Percentiles rank a stretch among this genome's conserved stretches.
Evolutionary conservation across 2,329 filamentous ascomycete species (phyloP).

Genomic region (Venturia aucupariae): DNA sequence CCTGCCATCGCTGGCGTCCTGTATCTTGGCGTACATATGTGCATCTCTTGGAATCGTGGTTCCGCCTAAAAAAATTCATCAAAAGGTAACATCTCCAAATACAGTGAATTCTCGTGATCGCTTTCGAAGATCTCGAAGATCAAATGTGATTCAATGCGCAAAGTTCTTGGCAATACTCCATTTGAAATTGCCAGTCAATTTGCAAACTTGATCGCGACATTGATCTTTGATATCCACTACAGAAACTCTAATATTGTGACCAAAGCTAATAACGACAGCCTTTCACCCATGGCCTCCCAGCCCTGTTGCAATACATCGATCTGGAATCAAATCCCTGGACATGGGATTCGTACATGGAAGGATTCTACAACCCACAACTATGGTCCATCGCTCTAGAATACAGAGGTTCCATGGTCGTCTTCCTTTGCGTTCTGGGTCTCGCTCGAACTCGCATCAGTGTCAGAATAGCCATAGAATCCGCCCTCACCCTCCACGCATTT

Average conservation of each 20-base stretch:
- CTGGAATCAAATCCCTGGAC: slow-evolving; percentile 7
- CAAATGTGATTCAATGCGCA: neutral
- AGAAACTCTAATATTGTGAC: neutral
- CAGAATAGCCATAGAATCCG: neutral
- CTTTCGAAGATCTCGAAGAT: neutral
- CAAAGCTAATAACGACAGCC: neutral
- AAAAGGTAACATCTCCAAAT: neutral
- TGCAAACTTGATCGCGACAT: no score
- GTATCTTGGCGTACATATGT: neutral
- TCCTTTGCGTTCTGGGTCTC: slow-evolving; percentile 43
- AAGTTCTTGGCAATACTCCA: no score
- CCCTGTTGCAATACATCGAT: slow-evolving; percentile 3
- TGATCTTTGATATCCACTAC: no score
- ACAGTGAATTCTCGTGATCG: neutral
- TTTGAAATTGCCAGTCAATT: no score
- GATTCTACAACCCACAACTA: slow-evolving; percentile 23
- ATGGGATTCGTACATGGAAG: neutral
- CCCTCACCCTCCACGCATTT: neutral
- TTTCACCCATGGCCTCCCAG: neutral
- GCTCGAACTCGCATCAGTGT: neutral
- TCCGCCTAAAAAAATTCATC: neutral
- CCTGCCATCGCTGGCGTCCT: slow-evolving; percentile 17
- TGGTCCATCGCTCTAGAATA: slow-evolving; percentile 57
- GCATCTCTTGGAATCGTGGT: neutral
- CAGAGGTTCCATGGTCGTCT: slow-evolving; percentile 48